Conservation (phyloP, 2,329 filamentous ascomycete species). For the Thelonectria olida region DNA sequence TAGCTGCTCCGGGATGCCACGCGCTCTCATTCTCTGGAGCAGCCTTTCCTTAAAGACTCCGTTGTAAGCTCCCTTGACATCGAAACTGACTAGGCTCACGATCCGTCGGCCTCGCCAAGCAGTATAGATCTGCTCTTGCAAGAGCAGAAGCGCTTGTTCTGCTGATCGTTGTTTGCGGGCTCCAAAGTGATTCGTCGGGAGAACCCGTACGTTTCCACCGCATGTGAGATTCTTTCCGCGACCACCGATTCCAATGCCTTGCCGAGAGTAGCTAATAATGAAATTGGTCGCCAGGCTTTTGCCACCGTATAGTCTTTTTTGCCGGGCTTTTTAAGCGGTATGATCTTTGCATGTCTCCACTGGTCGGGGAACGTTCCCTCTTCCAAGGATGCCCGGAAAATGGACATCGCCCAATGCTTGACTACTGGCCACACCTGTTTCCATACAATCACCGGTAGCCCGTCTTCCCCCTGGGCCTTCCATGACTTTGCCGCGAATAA, state of each 20-base stretch:
- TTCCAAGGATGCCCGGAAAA: too few relatives aligned
- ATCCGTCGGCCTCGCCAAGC: constrained; percentile 14
- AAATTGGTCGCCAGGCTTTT: too few relatives aligned
- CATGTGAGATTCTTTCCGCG: constrained; percentile 15
- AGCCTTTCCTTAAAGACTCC: too few relatives aligned
- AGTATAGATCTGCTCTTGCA: constrained; percentile 15
- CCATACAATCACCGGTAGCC: too few relatives aligned
- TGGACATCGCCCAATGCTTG: too few relatives aligned
- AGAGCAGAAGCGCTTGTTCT: constrained; percentile 24
- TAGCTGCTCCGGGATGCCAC: too few relatives aligned
- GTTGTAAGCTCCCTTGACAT: constrained; percentile 27
- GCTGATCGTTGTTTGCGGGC: constrained; percentile 21
- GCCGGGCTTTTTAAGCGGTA: constrained; percentile 38
- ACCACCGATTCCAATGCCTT: constrained; percentile 31
- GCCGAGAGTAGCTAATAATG: constrained; percentile 37
- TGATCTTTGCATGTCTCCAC: constrained; percentile 31
- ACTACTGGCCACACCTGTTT: too few relatives aligned
- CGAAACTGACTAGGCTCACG: constrained; percentile 20
- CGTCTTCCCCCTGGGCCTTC: too few relatives aligned
- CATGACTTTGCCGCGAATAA: too few relatives aligned
- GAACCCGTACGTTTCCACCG: constrained; percentile 13
- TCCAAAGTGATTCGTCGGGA: constrained; percentile 24
- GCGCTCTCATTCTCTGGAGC: too few relatives aligned
- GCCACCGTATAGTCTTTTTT: constrained; percentile 37
- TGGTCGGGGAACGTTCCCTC: too few relatives aligned